Conservation (phyloP, 495 filamentous ascomycete genomes). For the Oleoguttula mirabilis region DNA sequence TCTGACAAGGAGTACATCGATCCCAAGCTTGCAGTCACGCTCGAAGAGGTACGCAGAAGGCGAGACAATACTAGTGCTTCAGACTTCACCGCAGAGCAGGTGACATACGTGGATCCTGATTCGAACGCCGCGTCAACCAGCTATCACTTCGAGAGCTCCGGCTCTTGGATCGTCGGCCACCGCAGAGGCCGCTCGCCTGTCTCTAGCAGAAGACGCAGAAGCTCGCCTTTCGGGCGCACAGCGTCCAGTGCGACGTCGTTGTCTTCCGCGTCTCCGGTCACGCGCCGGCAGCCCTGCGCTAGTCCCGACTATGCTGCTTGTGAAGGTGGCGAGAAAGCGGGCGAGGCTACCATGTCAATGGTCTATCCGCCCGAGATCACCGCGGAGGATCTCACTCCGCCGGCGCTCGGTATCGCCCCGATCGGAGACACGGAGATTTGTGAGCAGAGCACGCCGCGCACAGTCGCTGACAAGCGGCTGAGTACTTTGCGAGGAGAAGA, state of each 20-base stretch:
- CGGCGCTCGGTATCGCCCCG: neutral
- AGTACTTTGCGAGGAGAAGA: neutral
- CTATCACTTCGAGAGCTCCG: slow-evolving; percentile 25
- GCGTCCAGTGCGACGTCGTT: slow-evolving; percentile 14
- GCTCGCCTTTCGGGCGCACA: slow-evolving; percentile 16
- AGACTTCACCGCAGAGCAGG: slow-evolving; percentile 19
- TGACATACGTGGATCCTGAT: slow-evolving; percentile 20
- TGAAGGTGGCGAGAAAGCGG: neutral
- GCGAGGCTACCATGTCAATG: neutral
- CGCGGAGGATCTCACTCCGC: neutral
- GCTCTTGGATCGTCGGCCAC: slow-evolving; percentile 25
- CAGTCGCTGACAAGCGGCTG: neutral
- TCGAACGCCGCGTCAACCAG: slow-evolving; percentile 19
- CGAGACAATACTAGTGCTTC: slow-evolving; percentile 5
- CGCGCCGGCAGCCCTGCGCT: neutral
- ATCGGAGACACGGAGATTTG: neutral
- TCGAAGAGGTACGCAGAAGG: slow-evolving; percentile 23
- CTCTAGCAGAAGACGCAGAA: slow-evolving; percentile 16
- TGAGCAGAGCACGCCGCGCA: neutral
- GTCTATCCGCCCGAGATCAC: neutral
- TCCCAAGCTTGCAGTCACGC: slow-evolving; percentile 22
- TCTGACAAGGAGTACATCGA: slow-evolving; percentile 31
- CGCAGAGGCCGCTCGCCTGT: slow-evolving; percentile 21
- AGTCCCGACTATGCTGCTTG: no score
- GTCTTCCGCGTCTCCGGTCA: neutral